These are phyloP conservation scores for Hygrocybe coccinea DNA, from an alignment of 768 basidiomycete species.

Conservation along the genomic window DNA sequence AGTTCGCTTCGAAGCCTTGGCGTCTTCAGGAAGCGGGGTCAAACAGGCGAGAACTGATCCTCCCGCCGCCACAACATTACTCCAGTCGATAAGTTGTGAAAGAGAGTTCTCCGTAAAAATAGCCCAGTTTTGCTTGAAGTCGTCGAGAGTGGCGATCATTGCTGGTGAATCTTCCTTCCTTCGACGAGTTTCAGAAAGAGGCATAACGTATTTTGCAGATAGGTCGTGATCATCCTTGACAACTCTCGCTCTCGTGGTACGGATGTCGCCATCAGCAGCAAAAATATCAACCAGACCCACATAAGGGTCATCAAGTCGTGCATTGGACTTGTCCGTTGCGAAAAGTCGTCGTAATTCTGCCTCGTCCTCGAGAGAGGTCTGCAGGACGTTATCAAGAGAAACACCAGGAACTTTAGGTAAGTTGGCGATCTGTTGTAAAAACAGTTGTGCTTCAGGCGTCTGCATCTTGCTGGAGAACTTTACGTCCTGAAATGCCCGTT, in stretches of 20 bases:
- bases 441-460: conserved; percentile 23
- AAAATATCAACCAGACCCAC: conserved; percentile 61
- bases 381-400: conserved; percentile 42
- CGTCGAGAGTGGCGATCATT: conserved; percentile 47
- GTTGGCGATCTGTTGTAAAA: conserved; percentile 19
- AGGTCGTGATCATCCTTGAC: conserved; percentile 43
- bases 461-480: conserved; percentile 13
- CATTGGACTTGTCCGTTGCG: conserved; percentile 46
- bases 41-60: conserved; percentile 58
- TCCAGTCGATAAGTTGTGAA: conserved; percentile 56
- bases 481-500: not conserved
- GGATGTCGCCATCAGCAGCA: conserved; percentile 43
- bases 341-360: conserved; percentile 50
- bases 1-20: conserved; percentile 49
- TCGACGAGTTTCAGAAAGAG: conserved; percentile 40
- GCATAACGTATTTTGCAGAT: conserved; percentile 48
- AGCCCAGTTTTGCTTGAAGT: conserved; percentile 60
- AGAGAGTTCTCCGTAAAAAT: conserved; percentile 61
- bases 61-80: conserved; percentile 58
- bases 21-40: conserved; percentile 43
- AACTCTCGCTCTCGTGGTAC: conserved; percentile 47
- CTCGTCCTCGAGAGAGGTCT: conserved; percentile 55
- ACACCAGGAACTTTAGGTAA: conserved; percentile 26
- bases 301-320: conserved; percentile 42
- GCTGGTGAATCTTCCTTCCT: conserved; percentile 47